A percentile compares a stretch with the other conserved stretches of the same genome.
phyloP scores from a whole-genome alignment of 2,329 filamentous ascomycete genomes.

The Cladosporium sp. region DNA sequence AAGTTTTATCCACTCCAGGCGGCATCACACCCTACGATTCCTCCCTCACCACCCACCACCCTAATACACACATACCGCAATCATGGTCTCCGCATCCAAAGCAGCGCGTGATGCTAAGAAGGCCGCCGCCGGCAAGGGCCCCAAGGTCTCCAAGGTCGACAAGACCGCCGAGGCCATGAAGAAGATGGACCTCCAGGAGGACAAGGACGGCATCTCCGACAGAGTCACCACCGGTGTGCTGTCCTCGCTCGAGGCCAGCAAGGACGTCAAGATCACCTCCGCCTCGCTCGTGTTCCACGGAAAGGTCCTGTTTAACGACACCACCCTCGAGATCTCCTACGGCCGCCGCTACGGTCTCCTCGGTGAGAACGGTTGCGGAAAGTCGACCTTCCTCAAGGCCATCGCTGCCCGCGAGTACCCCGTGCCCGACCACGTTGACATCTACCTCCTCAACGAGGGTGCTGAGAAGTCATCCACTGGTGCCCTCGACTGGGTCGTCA shows the following conservation, averaged over 20 bases:
- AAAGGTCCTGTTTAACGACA: constrained; percentile 91
- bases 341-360: constrained; percentile 91
- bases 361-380: constrained; percentile 98
- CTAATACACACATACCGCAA: constrained; percentile 25
- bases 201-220: constrained; percentile 94
- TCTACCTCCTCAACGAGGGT: constrained; percentile 97
- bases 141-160: constrained; percentile 70
- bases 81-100: constrained; percentile 69
- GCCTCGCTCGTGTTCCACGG: constrained; percentile 96
- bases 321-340: constrained; percentile 88
- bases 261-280: constrained; percentile 96
- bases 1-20: constrained; percentile 12
- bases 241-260: constrained; percentile 77
- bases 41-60: constrained; percentile 62
- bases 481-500: constrained; percentile 96
- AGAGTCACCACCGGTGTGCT: constrained; percentile 97
- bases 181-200: constrained; percentile 88
- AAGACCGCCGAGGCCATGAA: constrained; percentile 68
- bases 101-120: constrained; percentile 67
- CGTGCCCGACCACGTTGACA: constrained; percentile 93
- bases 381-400: constrained; percentile 95
- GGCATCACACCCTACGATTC: constrained; percentile 41
- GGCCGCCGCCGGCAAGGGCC: constrained; percentile 67
- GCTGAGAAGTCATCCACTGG: constrained; percentile 85
- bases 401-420: constrained; percentile 93